These are phyloP conservation scores for Fusarium praegraminearum DNA, from an alignment of 2,329 filamentous ascomycete species.

Conservation along the genomic window DNA sequence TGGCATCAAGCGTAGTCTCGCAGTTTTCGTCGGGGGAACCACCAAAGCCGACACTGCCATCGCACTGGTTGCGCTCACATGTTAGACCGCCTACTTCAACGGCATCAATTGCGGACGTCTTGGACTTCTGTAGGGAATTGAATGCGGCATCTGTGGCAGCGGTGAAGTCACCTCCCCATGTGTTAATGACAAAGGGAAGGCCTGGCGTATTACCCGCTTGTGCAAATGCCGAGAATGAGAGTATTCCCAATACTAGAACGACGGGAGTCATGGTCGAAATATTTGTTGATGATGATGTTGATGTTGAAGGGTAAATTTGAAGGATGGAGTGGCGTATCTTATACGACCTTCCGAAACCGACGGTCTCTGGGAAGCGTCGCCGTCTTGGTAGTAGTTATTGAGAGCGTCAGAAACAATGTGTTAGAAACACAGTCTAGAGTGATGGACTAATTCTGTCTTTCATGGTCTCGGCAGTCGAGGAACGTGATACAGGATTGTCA, in stretches of 20 bases:
- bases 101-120: constrained; percentile 61
- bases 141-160: constrained; percentile 65
- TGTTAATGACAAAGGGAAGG: constrained; percentile 65
- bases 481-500: constrained; percentile 4
- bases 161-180: constrained; percentile 66
- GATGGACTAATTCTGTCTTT: neutral
- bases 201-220: constrained; percentile 51
- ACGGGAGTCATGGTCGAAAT: constrained; percentile 18
- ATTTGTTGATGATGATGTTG: neutral
- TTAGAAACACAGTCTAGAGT: neutral
- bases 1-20: constrained; percentile 69
- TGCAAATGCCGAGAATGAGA: constrained; percentile 23
- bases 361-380: constrained; percentile 15
- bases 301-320: constrained; percentile 1
- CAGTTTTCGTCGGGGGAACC: constrained; percentile 67
- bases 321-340: constrained; percentile 28
- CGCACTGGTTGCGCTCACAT: constrained; percentile 66
- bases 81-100: constrained; percentile 64
- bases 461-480: neutral
- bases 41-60: constrained; percentile 66
- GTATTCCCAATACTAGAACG: constrained; percentile 10
- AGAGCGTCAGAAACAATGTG: neutral
- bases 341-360: constrained; percentile 25
- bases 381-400: neutral
- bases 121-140: constrained; percentile 49